Evolutionary conservation across 2,329 filamentous ascomycete species (phyloP), one percentile per base, ranked within the genome.

Genomic region (Colletotrichum godetiae): DNA sequence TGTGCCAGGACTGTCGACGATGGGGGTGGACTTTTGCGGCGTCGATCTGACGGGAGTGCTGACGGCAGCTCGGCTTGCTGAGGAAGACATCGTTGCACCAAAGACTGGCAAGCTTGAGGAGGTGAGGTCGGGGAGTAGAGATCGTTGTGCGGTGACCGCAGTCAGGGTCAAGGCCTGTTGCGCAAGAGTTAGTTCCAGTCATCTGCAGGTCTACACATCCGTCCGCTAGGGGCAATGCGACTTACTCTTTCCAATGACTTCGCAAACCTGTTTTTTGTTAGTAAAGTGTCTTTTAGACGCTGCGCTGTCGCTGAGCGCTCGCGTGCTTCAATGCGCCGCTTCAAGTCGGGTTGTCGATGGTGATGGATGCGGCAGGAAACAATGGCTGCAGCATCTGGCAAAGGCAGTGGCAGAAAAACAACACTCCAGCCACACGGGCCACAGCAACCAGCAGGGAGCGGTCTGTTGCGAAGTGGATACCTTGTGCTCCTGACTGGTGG

Each of bases 1-100:
- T 80, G 92, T 94, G 68, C 96, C 95, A 7, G 94, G 89, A 77
- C 88, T 91, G 66, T 91, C 89, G 55, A 77, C 76, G 27, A 79
- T 75, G 1, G 82, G 75, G 7, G 78, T 68, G 22, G 81, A 70
- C 56, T 82, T 81, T 61, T 74, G 78, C 37, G 84, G 80, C 33
- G 81, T 84, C 37, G 80, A 81, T 81, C 87, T 80, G 80, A 88
- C 74, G 76, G 89, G 79, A 76, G 84, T 85, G 66, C 77, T 66
- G 8, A 62, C 24, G n/a, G 61, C 62, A 5, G 62, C 68, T 59
- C 62, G 71, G 53, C 72, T 63, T 5, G 75, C 73, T 5, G 77
- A 75, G 3, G 79, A 79, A 57, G 81, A 79, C 83, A 85, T 84
- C 29, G 53, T 77, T 58, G 35, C 10, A 29, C 13, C 7, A 35